Conservation (phyloP, 441 rosid species). For the Populus hybrid region DNA sequence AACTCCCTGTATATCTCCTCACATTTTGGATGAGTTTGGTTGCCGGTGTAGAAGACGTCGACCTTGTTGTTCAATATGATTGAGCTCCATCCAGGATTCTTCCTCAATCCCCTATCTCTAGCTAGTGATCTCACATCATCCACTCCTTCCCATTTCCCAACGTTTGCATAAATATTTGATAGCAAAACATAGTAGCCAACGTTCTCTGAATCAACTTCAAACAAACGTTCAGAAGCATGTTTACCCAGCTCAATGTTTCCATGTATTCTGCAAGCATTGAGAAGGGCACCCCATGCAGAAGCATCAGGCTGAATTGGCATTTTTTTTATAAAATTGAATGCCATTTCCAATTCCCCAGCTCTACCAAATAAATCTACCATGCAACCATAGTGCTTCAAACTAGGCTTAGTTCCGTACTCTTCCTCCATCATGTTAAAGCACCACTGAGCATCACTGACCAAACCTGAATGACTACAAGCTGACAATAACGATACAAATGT, state of each 20-base stretch:
- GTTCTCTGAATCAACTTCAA: constrained; percentile 60
- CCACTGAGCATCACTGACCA: constrained; percentile 60
- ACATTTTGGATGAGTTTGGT: constrained; percentile 53
- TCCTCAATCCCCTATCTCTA: constrained; percentile 58
- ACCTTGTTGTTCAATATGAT: constrained; percentile 53
- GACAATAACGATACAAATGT: constrained; percentile 71
- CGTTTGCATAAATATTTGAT: constrained; percentile 66
- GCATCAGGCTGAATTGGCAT: constrained; percentile 76
- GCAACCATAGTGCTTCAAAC: constrained; percentile 74
- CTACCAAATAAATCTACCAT: constrained; percentile 82
- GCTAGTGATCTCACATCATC: constrained; percentile 54
- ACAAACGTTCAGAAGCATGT: constrained; percentile 54
- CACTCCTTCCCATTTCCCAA: constrained; percentile 68
- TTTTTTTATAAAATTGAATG: constrained; percentile 43
- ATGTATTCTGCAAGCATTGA: constrained; percentile 68
- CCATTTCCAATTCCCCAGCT: constrained; percentile 64
- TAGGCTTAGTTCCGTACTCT: constrained; percentile 44
- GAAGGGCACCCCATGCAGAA: constrained; percentile 78
- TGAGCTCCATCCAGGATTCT: constrained; percentile 85
- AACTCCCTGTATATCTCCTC: constrained; percentile 47
- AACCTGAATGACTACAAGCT: constrained; percentile 83
- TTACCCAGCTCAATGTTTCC: constrained; percentile 58
- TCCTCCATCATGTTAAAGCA: constrained; percentile 61
- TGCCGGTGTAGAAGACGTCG: constrained; percentile 63
- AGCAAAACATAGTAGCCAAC: constrained; percentile 65